These are phyloP conservation scores for Malassezia nana DNA, from an alignment of 1,284 basidiomycete genomes.

Conservation along the genomic window DNA sequence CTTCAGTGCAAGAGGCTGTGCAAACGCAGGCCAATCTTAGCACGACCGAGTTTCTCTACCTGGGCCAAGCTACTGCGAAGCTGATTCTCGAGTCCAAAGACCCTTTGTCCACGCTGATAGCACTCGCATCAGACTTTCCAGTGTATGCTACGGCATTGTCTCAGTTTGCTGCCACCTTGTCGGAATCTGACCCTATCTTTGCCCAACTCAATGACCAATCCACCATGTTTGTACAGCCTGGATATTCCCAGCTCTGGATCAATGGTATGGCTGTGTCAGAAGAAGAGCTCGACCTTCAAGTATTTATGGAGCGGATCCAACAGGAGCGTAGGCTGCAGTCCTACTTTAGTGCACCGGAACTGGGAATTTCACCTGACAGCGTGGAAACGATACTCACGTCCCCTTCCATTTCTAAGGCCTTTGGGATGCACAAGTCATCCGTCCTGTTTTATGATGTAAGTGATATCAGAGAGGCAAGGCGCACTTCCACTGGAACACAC, in stretches of 20 bases:
- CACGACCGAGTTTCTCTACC: conserved; percentile 17
- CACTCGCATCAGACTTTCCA: conserved; percentile 41
- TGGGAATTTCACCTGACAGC: conserved; percentile 59
- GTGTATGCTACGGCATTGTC: conserved; percentile 27
- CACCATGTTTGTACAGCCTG: not conserved
- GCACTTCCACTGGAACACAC: not conserved
- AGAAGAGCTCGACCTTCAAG: conserved; percentile 24
- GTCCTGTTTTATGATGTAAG: conserved; percentile 37
- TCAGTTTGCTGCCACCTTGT: conserved; percentile 16
- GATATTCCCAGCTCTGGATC: conserved; percentile 35
- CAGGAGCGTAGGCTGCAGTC: conserved; percentile 63
- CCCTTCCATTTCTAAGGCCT: conserved; percentile 21
- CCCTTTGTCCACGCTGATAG: conserved; percentile 32
- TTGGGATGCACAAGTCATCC: conserved; percentile 51
- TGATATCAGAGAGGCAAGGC: conserved; percentile 27
- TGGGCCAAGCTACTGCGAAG: conserved; percentile 28
- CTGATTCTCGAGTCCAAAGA: conserved; percentile 28
- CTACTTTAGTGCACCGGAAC: conserved; percentile 53
- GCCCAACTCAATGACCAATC: conserved; percentile 20
- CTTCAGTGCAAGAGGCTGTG: conserved; percentile 1
- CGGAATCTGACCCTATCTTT: conserved; percentile 18
- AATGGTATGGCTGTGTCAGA: conserved; percentile 27
- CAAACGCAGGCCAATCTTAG: conserved; percentile 11
- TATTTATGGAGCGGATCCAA: conserved; percentile 51
- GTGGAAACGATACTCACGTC: conserved; percentile 59